Evolutionary conservation across 371 early-diverging fungal genomes (phyloP), one percentile per base, ranked within the genome.

Genomic region (Chytridium lagenaria): DNA sequence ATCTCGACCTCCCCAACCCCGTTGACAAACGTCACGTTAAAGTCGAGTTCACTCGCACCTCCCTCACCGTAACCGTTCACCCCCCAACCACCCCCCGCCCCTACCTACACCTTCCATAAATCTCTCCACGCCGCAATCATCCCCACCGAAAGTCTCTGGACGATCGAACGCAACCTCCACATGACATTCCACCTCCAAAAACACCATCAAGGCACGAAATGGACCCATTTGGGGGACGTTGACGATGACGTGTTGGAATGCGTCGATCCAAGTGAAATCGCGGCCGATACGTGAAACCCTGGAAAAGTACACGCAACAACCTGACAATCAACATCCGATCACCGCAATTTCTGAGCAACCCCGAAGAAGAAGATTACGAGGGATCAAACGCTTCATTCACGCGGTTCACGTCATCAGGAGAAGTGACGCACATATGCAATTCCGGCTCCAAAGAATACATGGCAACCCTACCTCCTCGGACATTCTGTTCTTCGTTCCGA

Each of bases 191-290:
- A 86, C 74, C 77, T 95, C 12, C 86, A 89, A 36, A 94, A 90
- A 73, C 67, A 76, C 28, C 85, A 90, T 69, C 79, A 85, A 55
- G 76, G 86, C 23, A 89, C 88, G 2, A 86, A 93, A 22, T 95
- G 95, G 95, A 79, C 89, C 2, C 91, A 92, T 33, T 76, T 94
- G 5, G 93, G 92, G 81, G 86, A 86, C 39, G 71, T 77, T 0
- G 93, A 91, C 39, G 91, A 93, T 70, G 88, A 86, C 7, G 90
- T 93, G 0, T 72, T 88, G 10, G 95, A 95, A 77, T 90, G 91
- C 0, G 73, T 95, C 28, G 91, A 92, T 40, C 80, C 89, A 0
- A 83, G 75, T 23, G 86, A 86, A 39, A 81, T 93, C 50, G 85
- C 84, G 2, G 86, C 81, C 19, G 91, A 91, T 64, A n/a, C 82